Evolutionary conservation across 345 rosid species (phyloP).

Genomic region (Erodium maritimum): DNA sequence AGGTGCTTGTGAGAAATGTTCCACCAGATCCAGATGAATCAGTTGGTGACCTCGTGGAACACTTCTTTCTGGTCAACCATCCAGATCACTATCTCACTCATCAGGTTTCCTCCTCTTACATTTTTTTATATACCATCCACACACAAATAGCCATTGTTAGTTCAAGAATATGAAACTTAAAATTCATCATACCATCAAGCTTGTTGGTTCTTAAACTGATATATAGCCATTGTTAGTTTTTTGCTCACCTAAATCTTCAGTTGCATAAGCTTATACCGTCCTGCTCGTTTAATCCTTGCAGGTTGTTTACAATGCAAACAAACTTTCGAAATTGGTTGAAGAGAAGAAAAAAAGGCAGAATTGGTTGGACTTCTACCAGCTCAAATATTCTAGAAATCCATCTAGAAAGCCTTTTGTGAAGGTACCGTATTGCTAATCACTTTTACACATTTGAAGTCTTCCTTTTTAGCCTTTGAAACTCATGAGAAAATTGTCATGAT

Average conservation of each 20-base stretch:
- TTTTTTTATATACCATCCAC: background rate
- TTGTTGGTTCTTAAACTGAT: no score
- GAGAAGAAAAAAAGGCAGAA: conserved; percentile 62
- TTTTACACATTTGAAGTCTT: background rate
- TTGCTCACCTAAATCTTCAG: no score
- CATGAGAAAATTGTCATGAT: background rate
- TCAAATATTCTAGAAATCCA: conserved; percentile 53
- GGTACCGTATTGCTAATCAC: conserved; percentile 21
- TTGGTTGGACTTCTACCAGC: conserved; percentile 79
- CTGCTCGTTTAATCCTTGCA: conserved; percentile 22
- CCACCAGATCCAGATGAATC: conserved; percentile 95
- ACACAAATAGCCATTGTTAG: no score
- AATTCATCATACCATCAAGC: no score
- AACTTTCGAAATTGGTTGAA: conserved; percentile 43
- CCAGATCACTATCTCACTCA: conserved; percentile 67
- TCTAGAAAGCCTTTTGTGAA: conserved; percentile 39
- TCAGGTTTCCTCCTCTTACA: conserved; percentile 41
- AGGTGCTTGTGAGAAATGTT: conserved; percentile 82
- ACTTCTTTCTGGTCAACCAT: conserved; percentile 86
- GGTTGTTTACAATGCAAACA: conserved; percentile 73
- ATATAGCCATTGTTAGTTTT: no score
- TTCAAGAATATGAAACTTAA: no score
- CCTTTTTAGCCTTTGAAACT: no score
- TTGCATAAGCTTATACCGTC: no score
- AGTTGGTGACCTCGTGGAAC: conserved; percentile 67